These are phyloP conservation scores for Lentinula sp. DNA, from an alignment of 768 basidiomycete species.

Conservation along the genomic window DNA sequence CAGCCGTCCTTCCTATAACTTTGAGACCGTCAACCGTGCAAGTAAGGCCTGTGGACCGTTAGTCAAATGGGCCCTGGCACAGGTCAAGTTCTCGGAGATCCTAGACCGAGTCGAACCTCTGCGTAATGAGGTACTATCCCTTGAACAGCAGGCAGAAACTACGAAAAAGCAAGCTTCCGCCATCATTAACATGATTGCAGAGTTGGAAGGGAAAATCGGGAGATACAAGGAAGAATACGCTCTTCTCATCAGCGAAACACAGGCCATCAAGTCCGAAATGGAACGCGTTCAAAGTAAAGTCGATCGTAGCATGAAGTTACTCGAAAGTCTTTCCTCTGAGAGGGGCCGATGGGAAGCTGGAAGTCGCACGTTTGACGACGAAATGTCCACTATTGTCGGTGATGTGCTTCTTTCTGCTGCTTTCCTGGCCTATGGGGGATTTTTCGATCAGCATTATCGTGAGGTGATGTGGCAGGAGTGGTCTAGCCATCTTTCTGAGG, in stretches of 20 bases:
- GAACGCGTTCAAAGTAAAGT: constrained; percentile 96
- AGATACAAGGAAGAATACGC: constrained; percentile 98
- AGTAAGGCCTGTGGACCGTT: constrained; percentile 97
- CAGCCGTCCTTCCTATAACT: constrained; percentile 86
- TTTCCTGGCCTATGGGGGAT: constrained; percentile 95
- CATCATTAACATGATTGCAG: constrained; percentile 87
- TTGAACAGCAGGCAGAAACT: constrained; percentile 90
- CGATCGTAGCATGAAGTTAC: constrained; percentile 90
- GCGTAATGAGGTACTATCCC: constrained; percentile 89
- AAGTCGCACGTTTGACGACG: constrained; percentile 91
- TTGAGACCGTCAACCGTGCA: constrained; percentile 87
- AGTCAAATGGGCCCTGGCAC: constrained; percentile 97
- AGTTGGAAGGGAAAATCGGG: constrained; percentile 88
- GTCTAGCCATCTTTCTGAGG: constrained; percentile 83
- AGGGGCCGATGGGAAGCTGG: constrained; percentile 90
- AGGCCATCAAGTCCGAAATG: constrained; percentile 97
- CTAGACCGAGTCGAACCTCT: constrained; percentile 95
- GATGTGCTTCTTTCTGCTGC: constrained; percentile 94
- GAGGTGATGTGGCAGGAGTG: constrained; percentile 97
- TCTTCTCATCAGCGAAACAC: constrained; percentile 90
- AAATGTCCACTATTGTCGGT: constrained; percentile 98
- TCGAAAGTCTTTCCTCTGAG: constrained; percentile 94
- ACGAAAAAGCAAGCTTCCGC: constrained; percentile 90
- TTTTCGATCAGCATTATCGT: constrained; percentile 98
- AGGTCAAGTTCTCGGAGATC: constrained; percentile 96